A percentile compares a stretch with the other conserved stretches of the same genome.
Conservation (phyloP, 345 rosid species). For the Cardamine occulta region DNA sequence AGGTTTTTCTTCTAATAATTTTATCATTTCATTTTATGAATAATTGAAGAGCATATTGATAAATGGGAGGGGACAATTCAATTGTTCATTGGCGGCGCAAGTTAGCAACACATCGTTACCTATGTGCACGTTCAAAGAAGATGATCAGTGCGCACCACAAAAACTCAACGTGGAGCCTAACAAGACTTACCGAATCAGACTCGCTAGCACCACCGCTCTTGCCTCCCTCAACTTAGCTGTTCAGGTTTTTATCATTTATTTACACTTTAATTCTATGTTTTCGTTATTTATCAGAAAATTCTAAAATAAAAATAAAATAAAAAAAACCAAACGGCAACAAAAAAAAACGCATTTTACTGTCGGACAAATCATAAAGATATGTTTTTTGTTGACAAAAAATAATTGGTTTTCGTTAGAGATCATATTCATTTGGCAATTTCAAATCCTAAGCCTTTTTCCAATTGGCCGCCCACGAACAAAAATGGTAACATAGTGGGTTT, state of each 20-base stretch:
- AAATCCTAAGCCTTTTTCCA: neutral
- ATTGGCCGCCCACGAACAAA: neutral
- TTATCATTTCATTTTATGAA: neutral
- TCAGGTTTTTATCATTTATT: conserved; percentile 43
- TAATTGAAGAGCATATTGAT: conserved; percentile 52
- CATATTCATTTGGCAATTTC: neutral
- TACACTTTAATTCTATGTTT: neutral
- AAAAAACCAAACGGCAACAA: neutral
- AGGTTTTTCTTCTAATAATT: neutral
- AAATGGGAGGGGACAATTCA: conserved; percentile 86
- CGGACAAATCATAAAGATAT: neutral
- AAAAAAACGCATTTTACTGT: neutral
- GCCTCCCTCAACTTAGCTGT: conserved; percentile 77
- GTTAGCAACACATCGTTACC: conserved; percentile 28
- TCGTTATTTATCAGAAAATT: neutral
- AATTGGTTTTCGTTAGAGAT: neutral
- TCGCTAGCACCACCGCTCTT: conserved; percentile 73
- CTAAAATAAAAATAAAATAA: neutral
- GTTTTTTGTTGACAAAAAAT: neutral
- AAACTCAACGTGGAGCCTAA: conserved; percentile 56
- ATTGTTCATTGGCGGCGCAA: conserved; percentile 69
- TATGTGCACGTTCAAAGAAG: conserved; percentile 57
- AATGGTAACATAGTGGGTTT: neutral
- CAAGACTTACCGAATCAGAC: conserved; percentile 68
- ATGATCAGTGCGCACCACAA: conserved; percentile 68